A percentile compares a stretch with the other conserved stretches of the same genome.
phyloP scores from a whole-genome alignment of 257 asterid species.

The Gentiana macrophylla region DNA sequence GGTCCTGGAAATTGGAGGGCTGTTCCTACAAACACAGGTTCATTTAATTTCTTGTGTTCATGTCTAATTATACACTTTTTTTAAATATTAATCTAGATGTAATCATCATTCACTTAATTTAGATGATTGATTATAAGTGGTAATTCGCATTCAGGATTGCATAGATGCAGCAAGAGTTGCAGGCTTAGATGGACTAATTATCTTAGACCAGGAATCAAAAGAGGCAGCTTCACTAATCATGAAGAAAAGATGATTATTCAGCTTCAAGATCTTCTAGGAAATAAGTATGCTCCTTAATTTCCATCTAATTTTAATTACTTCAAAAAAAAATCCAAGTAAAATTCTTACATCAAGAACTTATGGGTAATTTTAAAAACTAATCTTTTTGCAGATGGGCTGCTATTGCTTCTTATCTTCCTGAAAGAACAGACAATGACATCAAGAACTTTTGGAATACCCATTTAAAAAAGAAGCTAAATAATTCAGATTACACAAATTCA shows the following conservation, averaged over 20 bases:
- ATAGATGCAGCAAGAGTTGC: slow-evolving; percentile 95
- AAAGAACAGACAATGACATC: slow-evolving; percentile 93
- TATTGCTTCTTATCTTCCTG: slow-evolving; percentile 90
- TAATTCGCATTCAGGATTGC: slow-evolving; percentile 37
- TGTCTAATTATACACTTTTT: not conserved
- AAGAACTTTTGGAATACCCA: slow-evolving; percentile 96
- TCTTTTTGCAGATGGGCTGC: slow-evolving; percentile 82
- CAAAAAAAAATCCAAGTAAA: no score
- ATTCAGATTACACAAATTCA: slow-evolving; percentile 3
- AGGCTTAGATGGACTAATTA: slow-evolving; percentile 94
- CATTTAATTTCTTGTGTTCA: not conserved
- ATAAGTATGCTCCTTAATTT: slow-evolving; percentile 39
- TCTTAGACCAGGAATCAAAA: slow-evolving; percentile 84
- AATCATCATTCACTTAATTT: no score
- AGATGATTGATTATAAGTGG: not conserved
- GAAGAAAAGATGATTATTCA: slow-evolving; percentile 90
- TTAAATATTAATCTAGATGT: not conserved
- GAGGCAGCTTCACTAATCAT: slow-evolving; percentile 72
- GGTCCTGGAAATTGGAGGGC: slow-evolving; percentile 97
- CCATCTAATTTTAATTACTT: no score
- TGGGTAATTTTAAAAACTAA: not conserved
- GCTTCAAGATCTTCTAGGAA: slow-evolving; percentile 91
- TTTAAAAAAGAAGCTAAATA: slow-evolving; percentile 36
- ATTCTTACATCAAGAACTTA: no score
- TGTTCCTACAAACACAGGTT: slow-evolving; percentile 71